These are phyloP conservation scores for Tuctoria greenei DNA, from an alignment of 176 grass and related monocot species.

Conservation along the genomic window DNA sequence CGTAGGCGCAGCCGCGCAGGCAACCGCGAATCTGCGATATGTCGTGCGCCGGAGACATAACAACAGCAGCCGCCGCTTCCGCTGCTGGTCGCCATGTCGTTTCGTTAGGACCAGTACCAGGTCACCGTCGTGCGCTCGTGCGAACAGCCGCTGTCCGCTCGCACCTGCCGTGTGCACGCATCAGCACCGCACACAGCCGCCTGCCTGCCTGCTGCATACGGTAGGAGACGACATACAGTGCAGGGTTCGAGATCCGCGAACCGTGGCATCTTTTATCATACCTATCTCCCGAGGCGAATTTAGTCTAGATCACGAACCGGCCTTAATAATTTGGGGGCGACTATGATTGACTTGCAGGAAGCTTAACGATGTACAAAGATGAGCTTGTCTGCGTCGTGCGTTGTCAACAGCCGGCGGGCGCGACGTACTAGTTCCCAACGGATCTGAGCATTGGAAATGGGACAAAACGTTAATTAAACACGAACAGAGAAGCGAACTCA, in stretches of 20 bases:
- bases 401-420: neutral
- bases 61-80: no score
- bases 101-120: neutral
- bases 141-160: neutral
- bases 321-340: neutral
- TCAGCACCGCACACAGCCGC: neutral
- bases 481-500: no score
- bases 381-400: neutral
- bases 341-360: neutral
- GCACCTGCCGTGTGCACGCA: neutral
- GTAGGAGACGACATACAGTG: neutral
- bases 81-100: neutral
- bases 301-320: conserved; percentile 16
- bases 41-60: neutral
- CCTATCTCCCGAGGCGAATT: neutral
- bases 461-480: no score
- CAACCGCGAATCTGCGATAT: no score
- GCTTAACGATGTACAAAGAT: neutral
- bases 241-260: neutral
- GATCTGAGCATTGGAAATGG: no score
- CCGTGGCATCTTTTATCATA: neutral
- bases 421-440: no score
- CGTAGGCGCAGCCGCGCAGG: no score
- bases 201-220: no score
- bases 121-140: neutral